Evolutionary conservation across 2,329 filamentous ascomycete genomes (phyloP).

Genomic region (Purpureocillium lavendulum): DNA sequence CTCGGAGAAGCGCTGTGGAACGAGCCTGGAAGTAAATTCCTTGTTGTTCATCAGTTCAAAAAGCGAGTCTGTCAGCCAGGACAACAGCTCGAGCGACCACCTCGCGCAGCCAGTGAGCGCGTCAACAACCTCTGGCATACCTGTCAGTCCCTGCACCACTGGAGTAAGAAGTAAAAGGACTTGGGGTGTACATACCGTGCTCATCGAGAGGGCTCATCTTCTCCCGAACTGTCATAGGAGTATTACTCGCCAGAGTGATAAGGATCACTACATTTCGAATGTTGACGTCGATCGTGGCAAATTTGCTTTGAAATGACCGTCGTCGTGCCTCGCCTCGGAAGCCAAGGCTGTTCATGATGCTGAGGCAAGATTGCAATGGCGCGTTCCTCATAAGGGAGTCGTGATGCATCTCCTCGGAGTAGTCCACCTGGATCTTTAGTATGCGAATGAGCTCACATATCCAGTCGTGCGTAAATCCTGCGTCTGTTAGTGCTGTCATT

Average conservation of each 20-base stretch:
- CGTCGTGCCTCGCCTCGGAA: constrained; percentile 55
- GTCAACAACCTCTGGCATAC: constrained; percentile 55
- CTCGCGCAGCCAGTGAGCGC: constrained; percentile 65
- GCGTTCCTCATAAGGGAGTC: constrained; percentile 67
- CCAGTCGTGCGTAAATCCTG: constrained; percentile 54
- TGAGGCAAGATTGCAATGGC: constrained; percentile 66
- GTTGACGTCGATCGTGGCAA: constrained; percentile 67
- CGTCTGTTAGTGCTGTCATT: constrained; percentile 8
- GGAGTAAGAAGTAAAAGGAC: too few relatives aligned
- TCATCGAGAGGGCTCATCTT: constrained; percentile 55
- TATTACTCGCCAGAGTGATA: constrained; percentile 54
- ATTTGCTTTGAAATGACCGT: constrained; percentile 61
- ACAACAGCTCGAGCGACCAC: constrained; percentile 68
- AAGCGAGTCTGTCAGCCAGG: constrained; percentile 52
- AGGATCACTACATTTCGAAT: constrained; percentile 63
- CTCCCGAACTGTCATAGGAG: constrained; percentile 43
- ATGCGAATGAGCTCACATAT: constrained; percentile 60
- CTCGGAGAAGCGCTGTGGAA: constrained; percentile 36
- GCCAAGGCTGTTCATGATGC: constrained; percentile 70
- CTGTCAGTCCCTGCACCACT: constrained; percentile 8
- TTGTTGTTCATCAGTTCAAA: constrained; percentile 46
- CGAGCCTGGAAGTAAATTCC: constrained; percentile 42
- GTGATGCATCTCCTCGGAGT: constrained; percentile 64
- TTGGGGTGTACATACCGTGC: constrained; percentile 32
- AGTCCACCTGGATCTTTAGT: constrained; percentile 69